These are phyloP conservation scores for Austroboletus festivus DNA, from an alignment of 768 basidiomycete genomes.

Conservation along the genomic window DNA sequence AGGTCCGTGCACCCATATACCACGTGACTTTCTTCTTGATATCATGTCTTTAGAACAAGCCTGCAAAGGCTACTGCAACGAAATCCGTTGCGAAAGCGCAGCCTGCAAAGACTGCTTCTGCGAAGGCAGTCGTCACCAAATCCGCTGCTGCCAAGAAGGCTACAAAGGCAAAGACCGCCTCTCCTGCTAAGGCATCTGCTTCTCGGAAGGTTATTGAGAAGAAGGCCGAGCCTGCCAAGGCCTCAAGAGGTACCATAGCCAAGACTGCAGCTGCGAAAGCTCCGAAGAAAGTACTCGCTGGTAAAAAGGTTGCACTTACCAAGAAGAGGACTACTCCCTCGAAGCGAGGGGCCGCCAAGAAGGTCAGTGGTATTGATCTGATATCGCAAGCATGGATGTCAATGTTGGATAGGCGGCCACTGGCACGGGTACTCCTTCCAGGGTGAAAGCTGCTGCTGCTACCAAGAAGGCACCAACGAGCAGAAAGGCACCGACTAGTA, in stretches of 20 bases:
- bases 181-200: constrained; percentile 33
- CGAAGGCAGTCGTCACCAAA: constrained; percentile 26
- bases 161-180: constrained; percentile 37
- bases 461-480: constrained; percentile 33
- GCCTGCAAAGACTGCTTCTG: constrained; percentile 26
- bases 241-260: constrained; percentile 20
- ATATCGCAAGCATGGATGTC: not conserved
- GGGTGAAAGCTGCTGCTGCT: constrained; percentile 27
- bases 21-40: constrained; percentile 24
- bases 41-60: constrained; percentile 24
- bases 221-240: constrained; percentile 34
- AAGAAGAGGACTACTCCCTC: constrained; percentile 43
- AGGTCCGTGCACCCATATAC: constrained; percentile 40
- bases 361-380: constrained; percentile 37
- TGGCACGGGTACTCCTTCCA: constrained; percentile 43
- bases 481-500: constrained; percentile 26
- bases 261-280: constrained; percentile 21
- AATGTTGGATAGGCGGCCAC: constrained; percentile 44
- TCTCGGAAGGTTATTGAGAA: constrained; percentile 41
- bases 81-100: constrained; percentile 24
- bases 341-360: constrained; percentile 60
- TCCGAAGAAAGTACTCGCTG: constrained; percentile 33
- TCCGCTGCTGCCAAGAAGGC: constrained; percentile 23
- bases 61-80: constrained; percentile 30
- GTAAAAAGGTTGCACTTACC: constrained; percentile 29